Evolutionary conservation across 2,329 filamentous ascomycete genomes (phyloP).

Genomic region (Nannizziopsis arthrosporioides): DNA sequence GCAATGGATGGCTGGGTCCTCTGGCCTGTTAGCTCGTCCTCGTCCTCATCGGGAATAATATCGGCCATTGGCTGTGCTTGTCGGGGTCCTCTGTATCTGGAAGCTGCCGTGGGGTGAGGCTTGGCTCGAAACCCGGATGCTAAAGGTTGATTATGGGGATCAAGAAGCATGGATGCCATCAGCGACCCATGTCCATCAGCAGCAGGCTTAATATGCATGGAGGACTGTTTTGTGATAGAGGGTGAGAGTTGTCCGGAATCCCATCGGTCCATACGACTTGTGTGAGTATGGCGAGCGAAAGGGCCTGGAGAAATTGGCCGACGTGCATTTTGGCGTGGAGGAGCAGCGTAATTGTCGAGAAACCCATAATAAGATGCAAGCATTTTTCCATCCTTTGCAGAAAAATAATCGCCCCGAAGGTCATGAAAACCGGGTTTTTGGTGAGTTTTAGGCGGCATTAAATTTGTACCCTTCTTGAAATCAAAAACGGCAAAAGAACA

Average conservation of each 20-base stretch:
- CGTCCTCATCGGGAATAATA: conserved; percentile 25
- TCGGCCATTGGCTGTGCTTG: conserved; percentile 20
- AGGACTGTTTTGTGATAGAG: not conserved
- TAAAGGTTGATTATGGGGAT: conserved; percentile 38
- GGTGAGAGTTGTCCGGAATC: conserved; percentile 22
- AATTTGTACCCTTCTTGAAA: conserved; percentile 69
- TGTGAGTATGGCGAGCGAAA: conserved; percentile 31
- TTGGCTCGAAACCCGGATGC: conserved; percentile 21
- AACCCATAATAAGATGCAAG: conserved; percentile 94
- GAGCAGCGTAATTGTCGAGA: conserved; percentile 76
- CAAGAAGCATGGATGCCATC: conserved; percentile 35
- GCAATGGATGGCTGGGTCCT: conserved; percentile 14
- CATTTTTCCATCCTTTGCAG: conserved; percentile 95
- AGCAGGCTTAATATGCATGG: conserved; percentile 36
- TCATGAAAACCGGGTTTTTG: conserved; percentile 39
- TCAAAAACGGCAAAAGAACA: conserved; percentile 97
- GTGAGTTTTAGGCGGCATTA: conserved; percentile 30
- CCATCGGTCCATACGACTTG: conserved; percentile 18
- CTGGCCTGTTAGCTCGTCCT: conserved; percentile 16
- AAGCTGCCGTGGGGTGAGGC: conserved; percentile 19
- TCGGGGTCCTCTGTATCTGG: conserved; percentile 25
- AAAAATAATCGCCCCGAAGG: conserved; percentile 82
- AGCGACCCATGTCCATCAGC: conserved; percentile 26
- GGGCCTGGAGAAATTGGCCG: conserved; percentile 58
- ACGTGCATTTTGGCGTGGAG: conserved; percentile 44